Conservation (phyloP, 208 protist species). For the Trypanosoma platydactyli region DNA sequence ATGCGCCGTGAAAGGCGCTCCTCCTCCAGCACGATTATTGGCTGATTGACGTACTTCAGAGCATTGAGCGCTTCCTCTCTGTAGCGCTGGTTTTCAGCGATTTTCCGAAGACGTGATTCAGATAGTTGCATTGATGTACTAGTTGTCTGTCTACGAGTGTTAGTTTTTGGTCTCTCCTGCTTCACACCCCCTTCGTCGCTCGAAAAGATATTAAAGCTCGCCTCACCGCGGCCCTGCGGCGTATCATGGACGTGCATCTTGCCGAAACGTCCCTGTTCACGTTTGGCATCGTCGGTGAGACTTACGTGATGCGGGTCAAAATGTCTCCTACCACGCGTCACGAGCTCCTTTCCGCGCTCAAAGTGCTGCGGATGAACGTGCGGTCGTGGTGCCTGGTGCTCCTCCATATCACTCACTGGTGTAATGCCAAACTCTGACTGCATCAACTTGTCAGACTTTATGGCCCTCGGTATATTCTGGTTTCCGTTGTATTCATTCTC, state of each 20-base stretch:
- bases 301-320: constrained; percentile 57
- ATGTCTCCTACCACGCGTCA: constrained; percentile 34
- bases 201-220: constrained; percentile 32
- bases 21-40: constrained; percentile 50
- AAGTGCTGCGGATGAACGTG: constrained; percentile 22
- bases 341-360: constrained; percentile 11
- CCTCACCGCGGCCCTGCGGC: constrained; percentile 28
- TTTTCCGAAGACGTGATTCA: constrained; percentile 53
- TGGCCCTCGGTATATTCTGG: not conserved
- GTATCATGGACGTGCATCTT: constrained; percentile 35
- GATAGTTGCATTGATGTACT: constrained; percentile 31
- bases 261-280: constrained; percentile 56
- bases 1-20: constrained; percentile 47
- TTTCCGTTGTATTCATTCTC: not conserved
- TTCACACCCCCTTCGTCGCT: constrained; percentile 11
- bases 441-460: constrained; percentile 1
- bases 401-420: not conserved
- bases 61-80: constrained; percentile 35
- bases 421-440: constrained; percentile 23
- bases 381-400: not conserved
- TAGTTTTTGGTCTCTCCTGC: constrained; percentile 19
- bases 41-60: constrained; percentile 37
- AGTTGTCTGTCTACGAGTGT: constrained; percentile 5
- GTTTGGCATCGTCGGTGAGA: constrained; percentile 69
- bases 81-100: constrained; percentile 26